Evolutionary conservation across 2,329 filamentous ascomycete genomes (phyloP).

Genomic region (Colletotrichum tropicale): DNA sequence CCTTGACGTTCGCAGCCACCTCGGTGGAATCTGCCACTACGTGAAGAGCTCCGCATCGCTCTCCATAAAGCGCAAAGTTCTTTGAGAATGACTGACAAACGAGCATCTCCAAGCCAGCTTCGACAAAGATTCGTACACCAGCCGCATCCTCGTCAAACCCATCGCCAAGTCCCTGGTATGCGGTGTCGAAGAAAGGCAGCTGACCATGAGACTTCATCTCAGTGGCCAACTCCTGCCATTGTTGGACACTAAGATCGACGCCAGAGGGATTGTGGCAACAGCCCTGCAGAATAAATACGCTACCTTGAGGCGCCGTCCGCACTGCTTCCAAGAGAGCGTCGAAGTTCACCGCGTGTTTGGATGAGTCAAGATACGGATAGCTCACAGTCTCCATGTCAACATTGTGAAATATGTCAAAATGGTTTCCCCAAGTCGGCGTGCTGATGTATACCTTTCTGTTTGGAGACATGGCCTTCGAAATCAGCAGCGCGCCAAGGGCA

Average conservation of each 20-base stretch:
- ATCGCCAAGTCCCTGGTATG: constrained; percentile 39
- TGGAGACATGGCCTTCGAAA: constrained; percentile 26
- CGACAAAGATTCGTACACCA: constrained; percentile 28
- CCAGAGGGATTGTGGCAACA: constrained; percentile 43
- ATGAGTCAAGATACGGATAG: constrained; percentile 34
- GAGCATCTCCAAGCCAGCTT: constrained; percentile 31
- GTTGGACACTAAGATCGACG: constrained; percentile 31
- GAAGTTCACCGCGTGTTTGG: constrained; percentile 29
- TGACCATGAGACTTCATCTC: constrained; percentile 25
- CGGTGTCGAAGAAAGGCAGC: constrained; percentile 38
- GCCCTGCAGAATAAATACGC: constrained; percentile 38
- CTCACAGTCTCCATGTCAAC: constrained; percentile 30
- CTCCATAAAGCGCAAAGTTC: constrained; percentile 41
- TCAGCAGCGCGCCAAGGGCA: constrained; percentile 36
- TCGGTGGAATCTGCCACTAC: not conserved
- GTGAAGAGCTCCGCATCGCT: constrained; percentile 34
- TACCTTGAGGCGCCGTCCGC: constrained; percentile 27
- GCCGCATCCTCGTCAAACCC: constrained; percentile 36
- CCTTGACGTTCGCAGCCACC: constrained; percentile 2
- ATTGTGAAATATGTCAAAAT: constrained; percentile 32
- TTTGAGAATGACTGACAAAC: constrained; percentile 43
- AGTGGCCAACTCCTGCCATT: constrained; percentile 33
- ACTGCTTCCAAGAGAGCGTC: constrained; percentile 25
- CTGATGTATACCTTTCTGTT: constrained; percentile 32
- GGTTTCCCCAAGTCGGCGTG: constrained; percentile 37